phyloP scores from a whole-genome alignment of 2,329 filamentous ascomycete genomes.

The Alternaria angustiovoidea region DNA sequence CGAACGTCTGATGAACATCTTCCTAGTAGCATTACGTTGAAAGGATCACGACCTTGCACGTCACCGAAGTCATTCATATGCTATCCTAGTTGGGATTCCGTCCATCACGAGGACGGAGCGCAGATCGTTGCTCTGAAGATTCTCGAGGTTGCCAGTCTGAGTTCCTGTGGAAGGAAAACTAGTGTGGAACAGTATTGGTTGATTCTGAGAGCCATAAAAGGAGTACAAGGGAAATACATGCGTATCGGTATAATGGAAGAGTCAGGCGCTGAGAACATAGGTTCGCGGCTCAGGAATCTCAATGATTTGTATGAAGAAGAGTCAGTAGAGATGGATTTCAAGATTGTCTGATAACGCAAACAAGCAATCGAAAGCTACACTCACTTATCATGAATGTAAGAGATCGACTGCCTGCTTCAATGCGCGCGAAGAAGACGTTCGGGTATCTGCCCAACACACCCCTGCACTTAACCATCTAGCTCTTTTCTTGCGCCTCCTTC shows the following conservation, averaged over 20 bases:
- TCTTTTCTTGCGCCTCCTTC: constrained; percentile 27
- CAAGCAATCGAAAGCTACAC: no score
- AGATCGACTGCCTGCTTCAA: no score
- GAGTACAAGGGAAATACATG: not conserved
- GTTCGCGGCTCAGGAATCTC: not conserved
- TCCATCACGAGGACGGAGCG: no score
- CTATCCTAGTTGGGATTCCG: no score
- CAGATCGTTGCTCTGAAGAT: not conserved
- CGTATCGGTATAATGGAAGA: not conserved
- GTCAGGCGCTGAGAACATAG: no score
- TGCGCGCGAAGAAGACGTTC: no score
- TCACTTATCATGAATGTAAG: no score
- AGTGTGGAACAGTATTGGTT: not conserved
- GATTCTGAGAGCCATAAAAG: not conserved
- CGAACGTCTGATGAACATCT: no score
- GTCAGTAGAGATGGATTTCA: not conserved
- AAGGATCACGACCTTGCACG: no score
- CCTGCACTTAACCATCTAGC: not conserved
- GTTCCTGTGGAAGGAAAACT: not conserved
- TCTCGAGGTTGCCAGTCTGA: no score
- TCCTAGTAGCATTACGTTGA: no score
- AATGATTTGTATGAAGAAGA: not conserved
- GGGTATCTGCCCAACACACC: not conserved
- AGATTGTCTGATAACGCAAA: not conserved
- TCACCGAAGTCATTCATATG: no score